Evolutionary conservation across 2,329 filamentous ascomycete species (phyloP).

Genomic region (Fusarium caatingaense): DNA sequence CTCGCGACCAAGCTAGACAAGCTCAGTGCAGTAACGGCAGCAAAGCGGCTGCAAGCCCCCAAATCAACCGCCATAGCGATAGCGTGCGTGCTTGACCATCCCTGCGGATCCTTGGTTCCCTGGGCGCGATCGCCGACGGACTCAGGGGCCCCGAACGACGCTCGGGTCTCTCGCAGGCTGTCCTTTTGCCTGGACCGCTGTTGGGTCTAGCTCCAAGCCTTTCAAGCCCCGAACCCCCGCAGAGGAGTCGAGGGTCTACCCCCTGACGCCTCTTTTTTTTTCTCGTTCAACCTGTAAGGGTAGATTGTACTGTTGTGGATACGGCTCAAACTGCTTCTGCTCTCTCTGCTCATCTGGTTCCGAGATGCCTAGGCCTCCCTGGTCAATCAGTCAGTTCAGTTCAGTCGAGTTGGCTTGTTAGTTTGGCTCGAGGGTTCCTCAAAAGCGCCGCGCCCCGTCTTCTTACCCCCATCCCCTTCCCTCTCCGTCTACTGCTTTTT

Average conservation of each 20-base stretch:
- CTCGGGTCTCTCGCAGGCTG: slow-evolving; percentile 36
- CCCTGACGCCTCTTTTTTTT: slow-evolving; percentile 47
- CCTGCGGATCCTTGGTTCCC: slow-evolving; percentile 36
- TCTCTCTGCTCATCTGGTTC: slow-evolving; percentile 43
- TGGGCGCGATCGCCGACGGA: slow-evolving; percentile 45
- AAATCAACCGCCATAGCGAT: slow-evolving; percentile 8
- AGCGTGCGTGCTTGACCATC: slow-evolving; percentile 17
- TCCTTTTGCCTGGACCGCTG: slow-evolving; percentile 42
- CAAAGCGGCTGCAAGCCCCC: neutral
- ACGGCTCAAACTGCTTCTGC: slow-evolving; percentile 19
- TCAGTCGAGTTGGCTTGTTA: slow-evolving; percentile 34
- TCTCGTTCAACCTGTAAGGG: slow-evolving; percentile 26
- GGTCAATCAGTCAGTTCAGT: slow-evolving; percentile 38
- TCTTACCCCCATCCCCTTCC: slow-evolving; percentile 39
- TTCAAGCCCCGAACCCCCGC: slow-evolving; percentile 41
- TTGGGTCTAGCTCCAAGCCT: slow-evolving; percentile 46
- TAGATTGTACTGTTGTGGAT: slow-evolving; percentile 30
- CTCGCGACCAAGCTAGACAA: slow-evolving; percentile 27
- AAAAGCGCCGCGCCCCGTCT: slow-evolving; percentile 44
- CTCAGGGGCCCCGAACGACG: slow-evolving; percentile 46
- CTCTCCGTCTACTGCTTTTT: slow-evolving; percentile 29
- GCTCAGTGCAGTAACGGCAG: slow-evolving; percentile 16
- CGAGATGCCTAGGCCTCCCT: slow-evolving; percentile 31
- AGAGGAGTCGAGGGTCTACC: slow-evolving; percentile 44
- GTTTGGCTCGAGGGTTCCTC: slow-evolving; percentile 35